phyloP scores from a whole-genome alignment of 2,329 filamentous ascomycete species.

The Colletotrichum sp. region DNA sequence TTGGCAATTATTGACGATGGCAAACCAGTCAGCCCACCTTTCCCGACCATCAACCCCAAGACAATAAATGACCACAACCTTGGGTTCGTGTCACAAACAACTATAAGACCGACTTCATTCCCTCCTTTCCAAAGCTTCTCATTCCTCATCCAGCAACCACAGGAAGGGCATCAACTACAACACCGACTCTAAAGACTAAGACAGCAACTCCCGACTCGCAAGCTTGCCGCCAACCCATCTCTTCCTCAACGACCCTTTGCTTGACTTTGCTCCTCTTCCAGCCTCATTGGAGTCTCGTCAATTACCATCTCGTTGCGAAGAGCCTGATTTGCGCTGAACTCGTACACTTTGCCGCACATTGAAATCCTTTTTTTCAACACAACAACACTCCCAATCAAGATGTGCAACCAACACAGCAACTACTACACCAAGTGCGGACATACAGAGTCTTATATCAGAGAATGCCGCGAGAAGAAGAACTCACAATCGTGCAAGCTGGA shows the following conservation, averaged over 20 bases:
- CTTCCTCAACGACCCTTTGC: not conserved
- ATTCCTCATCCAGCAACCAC: conserved; percentile 1
- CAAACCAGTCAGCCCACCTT: conserved; percentile 23
- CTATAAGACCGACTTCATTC: conserved; percentile 20
- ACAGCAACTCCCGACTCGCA: not conserved
- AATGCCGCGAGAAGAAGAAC: not conserved
- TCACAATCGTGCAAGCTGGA: not conserved
- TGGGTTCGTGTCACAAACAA: conserved; percentile 17
- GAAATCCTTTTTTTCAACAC: not conserved
- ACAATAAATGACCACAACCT: conserved; percentile 17
- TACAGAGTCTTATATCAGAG: not conserved
- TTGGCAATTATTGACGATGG: conserved; percentile 21
- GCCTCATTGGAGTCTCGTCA: not conserved
- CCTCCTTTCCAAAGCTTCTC: not conserved
- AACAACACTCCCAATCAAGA: not conserved
- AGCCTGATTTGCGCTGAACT: not conserved
- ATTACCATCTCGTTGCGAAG: not conserved
- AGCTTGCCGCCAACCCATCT: not conserved
- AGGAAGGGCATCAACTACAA: not conserved
- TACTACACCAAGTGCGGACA: not conserved
- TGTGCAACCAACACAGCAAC: not conserved
- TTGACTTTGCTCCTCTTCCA: not conserved
- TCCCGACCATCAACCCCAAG: conserved; percentile 15
- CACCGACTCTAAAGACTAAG: not conserved
- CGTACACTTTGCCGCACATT: not conserved